Evolutionary conservation across 768 basidiomycete species (phyloP).

Genomic region (Leccinum subtestaceum): DNA sequence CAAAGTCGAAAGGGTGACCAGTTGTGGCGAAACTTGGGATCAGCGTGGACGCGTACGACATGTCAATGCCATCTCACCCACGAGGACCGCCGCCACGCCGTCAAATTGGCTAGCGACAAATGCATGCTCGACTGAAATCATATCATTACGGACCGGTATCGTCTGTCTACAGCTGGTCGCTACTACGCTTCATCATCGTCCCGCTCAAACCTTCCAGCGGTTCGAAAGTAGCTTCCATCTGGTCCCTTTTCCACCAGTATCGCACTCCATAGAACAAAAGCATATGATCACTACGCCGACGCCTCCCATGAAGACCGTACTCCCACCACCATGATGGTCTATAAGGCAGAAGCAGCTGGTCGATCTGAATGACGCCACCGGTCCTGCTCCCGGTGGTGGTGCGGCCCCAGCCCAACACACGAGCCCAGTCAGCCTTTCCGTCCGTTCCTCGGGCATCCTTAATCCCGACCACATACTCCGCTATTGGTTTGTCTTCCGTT

Average conservation of each 20-base stretch:
- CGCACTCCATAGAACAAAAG: conserved; percentile 67
- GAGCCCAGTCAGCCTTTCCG: conserved; percentile 60
- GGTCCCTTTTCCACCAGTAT: conserved; percentile 68
- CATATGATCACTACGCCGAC: conserved; percentile 61
- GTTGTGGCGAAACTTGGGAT: conserved; percentile 26
- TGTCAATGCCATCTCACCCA: too few relatives aligned
- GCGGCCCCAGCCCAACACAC: conserved; percentile 70
- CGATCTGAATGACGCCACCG: conserved; percentile 89
- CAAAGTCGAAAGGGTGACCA: conserved; percentile 94
- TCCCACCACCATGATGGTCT: conserved; percentile 80
- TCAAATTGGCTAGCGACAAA: conserved; percentile 58
- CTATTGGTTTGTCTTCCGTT: conserved; percentile 39
- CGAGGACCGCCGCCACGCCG: background rate
- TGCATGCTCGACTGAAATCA: too few relatives aligned
- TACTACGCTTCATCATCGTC: too few relatives aligned
- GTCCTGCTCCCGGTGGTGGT: conserved; percentile 68
- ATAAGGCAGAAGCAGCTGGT: conserved; percentile 81
- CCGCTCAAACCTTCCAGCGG: conserved; percentile 74
- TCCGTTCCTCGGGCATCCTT: conserved; percentile 70
- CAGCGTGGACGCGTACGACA: too few relatives aligned
- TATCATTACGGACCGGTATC: too few relatives aligned
- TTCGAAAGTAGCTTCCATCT: conserved; percentile 85
- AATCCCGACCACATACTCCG: conserved; percentile 61
- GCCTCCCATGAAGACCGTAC: conserved; percentile 66
- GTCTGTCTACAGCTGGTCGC: too few relatives aligned